A percentile compares a stretch with the other conserved stretches of the same genome.
These are phyloP conservation scores for Escovopsis sp. DNA, from an alignment of 2,329 filamentous ascomycete species.

Conservation along the genomic window DNA sequence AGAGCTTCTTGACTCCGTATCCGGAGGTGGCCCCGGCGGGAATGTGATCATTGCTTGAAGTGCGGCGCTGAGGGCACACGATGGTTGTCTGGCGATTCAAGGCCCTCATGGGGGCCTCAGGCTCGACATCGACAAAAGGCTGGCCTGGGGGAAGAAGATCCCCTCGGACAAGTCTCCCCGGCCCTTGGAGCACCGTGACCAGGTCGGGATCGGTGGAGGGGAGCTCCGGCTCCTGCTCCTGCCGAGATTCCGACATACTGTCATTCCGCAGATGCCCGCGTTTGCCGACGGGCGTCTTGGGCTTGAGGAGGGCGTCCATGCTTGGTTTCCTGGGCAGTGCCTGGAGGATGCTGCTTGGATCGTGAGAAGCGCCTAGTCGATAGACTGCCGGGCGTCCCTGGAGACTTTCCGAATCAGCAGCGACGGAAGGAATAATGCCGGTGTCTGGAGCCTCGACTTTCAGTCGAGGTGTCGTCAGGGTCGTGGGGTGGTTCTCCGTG, in stretches of 20 bases:
- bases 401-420: too few relatives aligned
- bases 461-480: constrained; percentile 7
- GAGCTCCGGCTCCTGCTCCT: constrained; percentile 46
- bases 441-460: too few relatives aligned
- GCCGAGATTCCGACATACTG: constrained; percentile 71
- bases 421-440: too few relatives aligned
- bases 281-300: constrained; percentile 42
- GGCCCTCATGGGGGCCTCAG: constrained; percentile 31
- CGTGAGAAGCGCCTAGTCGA: neutral
- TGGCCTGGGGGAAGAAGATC: constrained; percentile 71
- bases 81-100: constrained; percentile 38
- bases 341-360: constrained; percentile 12
- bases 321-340: neutral
- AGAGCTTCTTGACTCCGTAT: constrained; percentile 69
- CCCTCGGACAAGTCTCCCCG: constrained; percentile 75
- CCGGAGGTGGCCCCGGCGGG: constrained; percentile 46
- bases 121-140: constrained; percentile 57
- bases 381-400: too few relatives aligned
- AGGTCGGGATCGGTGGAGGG: constrained; percentile 38
- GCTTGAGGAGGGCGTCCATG: constrained; percentile 21
- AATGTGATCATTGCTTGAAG: constrained; percentile 29
- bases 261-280: constrained; percentile 68
- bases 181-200: constrained; percentile 49
- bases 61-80: constrained; percentile 24
- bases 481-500: constrained; percentile 25